These are phyloP conservation scores for Colletotrichum acutatum DNA, from an alignment of 2,329 filamentous ascomycete species.

Conservation along the genomic window DNA sequence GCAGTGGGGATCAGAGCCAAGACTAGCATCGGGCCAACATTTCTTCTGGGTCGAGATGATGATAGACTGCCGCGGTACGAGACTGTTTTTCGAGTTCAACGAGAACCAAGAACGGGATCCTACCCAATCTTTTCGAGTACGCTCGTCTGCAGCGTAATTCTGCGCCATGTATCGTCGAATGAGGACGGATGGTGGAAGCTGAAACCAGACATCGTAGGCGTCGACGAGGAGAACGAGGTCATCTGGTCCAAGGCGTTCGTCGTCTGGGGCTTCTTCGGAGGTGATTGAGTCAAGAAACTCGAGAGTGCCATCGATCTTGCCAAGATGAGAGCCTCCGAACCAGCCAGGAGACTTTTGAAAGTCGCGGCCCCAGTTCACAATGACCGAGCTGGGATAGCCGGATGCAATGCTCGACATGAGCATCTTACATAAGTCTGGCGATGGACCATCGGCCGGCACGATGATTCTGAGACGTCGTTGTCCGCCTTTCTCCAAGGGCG, in stretches of 20 bases:
- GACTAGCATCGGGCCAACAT: constrained; percentile 37
- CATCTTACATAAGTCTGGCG: constrained; percentile 45
- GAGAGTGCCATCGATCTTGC: constrained; percentile 42
- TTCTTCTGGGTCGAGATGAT: constrained; percentile 40
- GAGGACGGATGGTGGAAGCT: constrained; percentile 49
- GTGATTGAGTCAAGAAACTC: constrained; percentile 40
- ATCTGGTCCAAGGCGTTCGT: constrained; percentile 37
- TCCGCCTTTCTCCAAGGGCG: not conserved
- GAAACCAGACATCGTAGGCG: constrained; percentile 52
- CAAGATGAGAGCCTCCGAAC: constrained; percentile 42
- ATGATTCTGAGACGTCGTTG: constrained; percentile 40
- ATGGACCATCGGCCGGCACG: constrained; percentile 40
- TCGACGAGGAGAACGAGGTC: constrained; percentile 50
- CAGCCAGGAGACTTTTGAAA: constrained; percentile 31
- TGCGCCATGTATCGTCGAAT: constrained; percentile 48
- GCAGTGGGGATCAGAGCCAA: constrained; percentile 40
- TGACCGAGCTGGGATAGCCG: constrained; percentile 43
- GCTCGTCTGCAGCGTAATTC: constrained; percentile 46
- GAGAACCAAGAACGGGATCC: not conserved
- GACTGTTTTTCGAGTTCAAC: not conserved
- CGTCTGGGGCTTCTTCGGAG: constrained; percentile 15
- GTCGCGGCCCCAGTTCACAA: constrained; percentile 42
- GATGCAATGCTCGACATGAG: constrained; percentile 42
- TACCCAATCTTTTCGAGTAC: constrained; percentile 41
- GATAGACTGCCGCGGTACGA: constrained; percentile 42